Base-by-base conservation (phyloP, 805 yeast genomes). In the Candida palmyrensis region DNA sequence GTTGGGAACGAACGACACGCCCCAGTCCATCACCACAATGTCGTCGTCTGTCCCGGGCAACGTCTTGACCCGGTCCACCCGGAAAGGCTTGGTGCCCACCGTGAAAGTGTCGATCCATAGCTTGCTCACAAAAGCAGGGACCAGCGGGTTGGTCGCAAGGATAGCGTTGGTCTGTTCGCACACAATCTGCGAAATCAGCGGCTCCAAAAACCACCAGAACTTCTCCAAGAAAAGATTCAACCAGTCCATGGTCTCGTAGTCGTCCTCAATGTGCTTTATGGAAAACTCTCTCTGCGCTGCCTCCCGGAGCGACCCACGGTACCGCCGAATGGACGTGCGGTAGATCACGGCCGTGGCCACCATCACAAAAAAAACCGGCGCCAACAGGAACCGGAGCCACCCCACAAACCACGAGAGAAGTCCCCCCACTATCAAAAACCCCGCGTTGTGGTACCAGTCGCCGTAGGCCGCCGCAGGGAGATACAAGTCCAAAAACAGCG, bases 1-100 rank as follows among this genome's bases (percentile, higher is more conserved):
- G 58, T 86, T 87, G n/a, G 99, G 98, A 18, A 86, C 82, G 65
- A 89, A 86, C 1, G 96, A 84, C 27, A 83, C 74, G 26, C 79
- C 82, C 97, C 97, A 90, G 59, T 92, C 98, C 96, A 92, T 92
- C 33, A 94, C 96, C 8, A 90, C 94, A 33, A 92, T 82, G 51
- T 90, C 96, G 41, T 82, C 83, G 19, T 77, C 80, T n/a, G 97
- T 90, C 42, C 90, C 85, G 30, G 81, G 84, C 50, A 88, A 75
- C 2, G 97, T 85, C 53, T 92, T 85, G 13, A 90, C 97, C 42
- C 71, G 70, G 52, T 92, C 97, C 39, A 92, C 71, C 56, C 98
- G 75, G 21, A 96, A 96, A 7, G 99, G 96, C 62, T 92, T 92
- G 5, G 96, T 81, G 41, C 99, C 99, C 12, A 82, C 73, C 6